A percentile compares a stretch with the other conserved stretches of the same genome.
Conservation (phyloP, 306 rosid species). For the Oemleria cerasiformis region DNA sequence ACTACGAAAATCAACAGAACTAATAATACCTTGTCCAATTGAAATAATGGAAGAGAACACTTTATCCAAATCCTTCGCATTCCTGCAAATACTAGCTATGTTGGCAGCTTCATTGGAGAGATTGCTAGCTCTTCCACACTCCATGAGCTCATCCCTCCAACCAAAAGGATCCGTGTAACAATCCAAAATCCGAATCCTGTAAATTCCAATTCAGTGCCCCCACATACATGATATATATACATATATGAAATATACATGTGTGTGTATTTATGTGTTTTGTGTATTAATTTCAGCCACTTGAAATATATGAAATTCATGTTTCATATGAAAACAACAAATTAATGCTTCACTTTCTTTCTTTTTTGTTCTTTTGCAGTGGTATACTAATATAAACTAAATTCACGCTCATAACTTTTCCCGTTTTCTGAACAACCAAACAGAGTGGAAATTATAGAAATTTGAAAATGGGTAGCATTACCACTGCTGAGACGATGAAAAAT, state of each 20-base stretch:
- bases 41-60: constrained; percentile 49
- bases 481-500: constrained; percentile 45
- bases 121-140: constrained; percentile 30
- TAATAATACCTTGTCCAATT: constrained; percentile 60
- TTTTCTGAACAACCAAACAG: not conserved
- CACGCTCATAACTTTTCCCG: not conserved
- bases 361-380: too few species aligned
- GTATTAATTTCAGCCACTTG: not conserved
- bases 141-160: constrained; percentile 62
- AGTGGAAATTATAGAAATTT: not conserved
- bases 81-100: constrained; percentile 40
- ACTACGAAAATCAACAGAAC: not conserved
- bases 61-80: constrained; percentile 61
- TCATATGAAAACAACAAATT: not conserved
- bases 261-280: not conserved
- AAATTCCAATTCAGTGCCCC: constrained; percentile 15
- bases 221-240: not conserved
- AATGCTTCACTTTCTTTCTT: not conserved
- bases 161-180: constrained; percentile 97
- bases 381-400: not conserved
- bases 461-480: constrained; percentile 45
- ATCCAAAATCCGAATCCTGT: constrained; percentile 87
- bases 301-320: too few species aligned
- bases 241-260: not conserved
- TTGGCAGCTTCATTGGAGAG: constrained; percentile 36